Evolutionary conservation across 192 early-diverging fungal species (phyloP), one percentile per base, ranked within the genome.

Genomic region (Podila epicladia): DNA sequence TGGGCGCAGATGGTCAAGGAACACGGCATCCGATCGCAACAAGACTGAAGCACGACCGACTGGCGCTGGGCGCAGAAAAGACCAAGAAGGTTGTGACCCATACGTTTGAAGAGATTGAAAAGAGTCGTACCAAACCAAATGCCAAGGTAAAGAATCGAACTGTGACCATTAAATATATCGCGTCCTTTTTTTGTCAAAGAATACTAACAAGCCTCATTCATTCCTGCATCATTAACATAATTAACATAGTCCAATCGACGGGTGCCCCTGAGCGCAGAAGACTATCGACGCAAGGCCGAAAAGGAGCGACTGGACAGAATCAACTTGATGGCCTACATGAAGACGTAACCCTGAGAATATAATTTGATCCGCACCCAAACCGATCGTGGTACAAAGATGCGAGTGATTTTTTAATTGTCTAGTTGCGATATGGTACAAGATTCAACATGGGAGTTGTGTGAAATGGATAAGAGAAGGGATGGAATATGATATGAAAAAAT

Each of bases 1-100:
- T 89, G 17, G 87, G 87, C 6, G 57, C 59, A 28, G 65, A 73
- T 17, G 83, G 82, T 6, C 79, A 89, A 45, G 87, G 87, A 8
- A 59, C 58, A 48, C 74, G 84, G 17, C 79, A 84, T 48, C 85
- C 87, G 5, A 64, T 89, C 9, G 66, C 82, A 3, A 87, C 86
- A 17, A 64, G 71, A 15, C 62, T 84, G 9, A 89, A 89, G 50
- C 80, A 85, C 19, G 87, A 89, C 67, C 67, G 77, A 48, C 57
- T 85, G 13, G 85, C 84, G 12, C 62, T 89, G 50, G 87, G 87
- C 50, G 35, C 65, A 51, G 65, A 61, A 5, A 38, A 62, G 13
- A 60, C 55, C 58, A 75, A 73, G 32, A 66, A 70, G 31, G 20
- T 74, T n/a, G 62, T 70, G 11, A 77, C 67, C 33, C 70, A 77